A percentile compares a stretch with the other conserved stretches of the same genome.
phyloP scores from a whole-genome alignment of 208 protist genomes.

The Leishmania lainsoni region DNA sequence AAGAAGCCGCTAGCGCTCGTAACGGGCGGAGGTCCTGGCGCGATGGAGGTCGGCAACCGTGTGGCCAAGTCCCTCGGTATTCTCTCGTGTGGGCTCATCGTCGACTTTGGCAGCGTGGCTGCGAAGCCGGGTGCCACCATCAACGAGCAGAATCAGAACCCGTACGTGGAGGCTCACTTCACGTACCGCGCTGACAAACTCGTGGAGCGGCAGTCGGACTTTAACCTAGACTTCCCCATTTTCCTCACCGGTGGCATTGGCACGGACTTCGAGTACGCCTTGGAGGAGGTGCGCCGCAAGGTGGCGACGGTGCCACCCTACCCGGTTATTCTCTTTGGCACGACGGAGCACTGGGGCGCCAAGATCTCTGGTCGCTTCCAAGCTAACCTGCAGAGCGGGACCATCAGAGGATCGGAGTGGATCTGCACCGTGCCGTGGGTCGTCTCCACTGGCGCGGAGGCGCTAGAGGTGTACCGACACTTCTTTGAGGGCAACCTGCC shows the following conservation, averaged over 20 bases:
- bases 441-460: constrained; percentile 81
- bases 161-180: constrained; percentile 92
- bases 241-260: constrained; percentile 92
- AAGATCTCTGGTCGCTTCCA: constrained; percentile 86
- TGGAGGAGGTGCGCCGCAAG: constrained; percentile 94
- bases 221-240: constrained; percentile 94
- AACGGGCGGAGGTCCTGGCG: constrained; percentile 92
- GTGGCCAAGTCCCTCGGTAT: constrained; percentile 91
- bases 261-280: constrained; percentile 94
- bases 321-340: constrained; percentile 90
- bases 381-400: constrained; percentile 77
- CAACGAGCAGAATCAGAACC: constrained; percentile 93
- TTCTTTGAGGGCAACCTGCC: constrained; percentile 86
- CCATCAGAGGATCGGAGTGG: constrained; percentile 93
- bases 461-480: constrained; percentile 83
- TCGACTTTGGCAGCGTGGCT: constrained; percentile 90
- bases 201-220: constrained; percentile 93
- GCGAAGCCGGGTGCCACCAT: constrained; percentile 86
- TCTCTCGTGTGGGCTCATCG: constrained; percentile 88
- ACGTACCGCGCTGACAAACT: constrained; percentile 92
- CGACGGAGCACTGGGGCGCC: constrained; percentile 65
- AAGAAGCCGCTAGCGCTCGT: constrained; percentile 83
- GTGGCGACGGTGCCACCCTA: constrained; percentile 83
- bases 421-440: constrained; percentile 92
- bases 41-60: constrained; percentile 94